Evolutionary conservation across 2,329 filamentous ascomycete genomes (phyloP).

Genomic region (Colletotrichum sp.): DNA sequence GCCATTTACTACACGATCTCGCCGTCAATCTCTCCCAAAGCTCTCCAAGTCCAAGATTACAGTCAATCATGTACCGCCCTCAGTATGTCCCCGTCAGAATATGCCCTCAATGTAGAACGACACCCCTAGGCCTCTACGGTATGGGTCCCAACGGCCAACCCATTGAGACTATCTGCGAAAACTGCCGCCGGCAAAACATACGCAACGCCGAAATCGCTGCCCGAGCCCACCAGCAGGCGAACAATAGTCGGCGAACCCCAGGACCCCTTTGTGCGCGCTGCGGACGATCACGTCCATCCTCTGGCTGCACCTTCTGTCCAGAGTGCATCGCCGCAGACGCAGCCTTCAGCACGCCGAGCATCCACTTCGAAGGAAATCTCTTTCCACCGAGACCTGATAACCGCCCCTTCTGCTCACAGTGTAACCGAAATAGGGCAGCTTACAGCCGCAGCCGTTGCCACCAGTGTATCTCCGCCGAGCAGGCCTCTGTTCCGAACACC

Average conservation of each 20-base stretch:
- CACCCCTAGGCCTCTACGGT: neutral
- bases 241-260: neutral
- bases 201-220: neutral
- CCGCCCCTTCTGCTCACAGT: neutral
- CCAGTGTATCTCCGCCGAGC: neutral
- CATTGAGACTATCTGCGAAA: neutral
- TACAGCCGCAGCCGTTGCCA: neutral
- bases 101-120: neutral
- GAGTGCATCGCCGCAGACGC: neutral
- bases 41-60: neutral
- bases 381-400: neutral
- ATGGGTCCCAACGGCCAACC: neutral
- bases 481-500: neutral
- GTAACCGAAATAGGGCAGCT: neutral
- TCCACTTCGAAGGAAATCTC: neutral
- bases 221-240: neutral
- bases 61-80: too few species aligned
- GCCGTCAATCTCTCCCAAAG: accelerated
- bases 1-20: neutral
- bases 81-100: neutral
- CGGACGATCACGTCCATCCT: neutral
- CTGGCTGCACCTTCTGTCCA: neutral
- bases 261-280: neutral
- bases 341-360: neutral
- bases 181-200: neutral